Evolutionary conservation across 345 rosid genomes (phyloP).

Genomic region (Dovyalis caffra): DNA sequence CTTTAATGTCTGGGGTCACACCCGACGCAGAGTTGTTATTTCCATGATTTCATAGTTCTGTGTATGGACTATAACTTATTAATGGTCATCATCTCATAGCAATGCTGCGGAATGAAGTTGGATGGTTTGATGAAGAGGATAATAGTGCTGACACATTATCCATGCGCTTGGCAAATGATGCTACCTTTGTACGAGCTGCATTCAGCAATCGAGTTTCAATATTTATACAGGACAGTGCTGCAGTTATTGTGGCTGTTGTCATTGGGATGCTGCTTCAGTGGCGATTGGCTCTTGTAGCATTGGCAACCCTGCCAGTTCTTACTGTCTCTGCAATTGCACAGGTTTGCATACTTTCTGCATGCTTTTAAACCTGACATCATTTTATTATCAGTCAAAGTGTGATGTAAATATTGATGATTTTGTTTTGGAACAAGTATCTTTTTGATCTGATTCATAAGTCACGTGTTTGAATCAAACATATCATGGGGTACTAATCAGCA

Average conservation of each 20-base stretch:
- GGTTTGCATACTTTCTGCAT: slow-evolving; percentile 49
- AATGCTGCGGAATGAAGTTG: slow-evolving; percentile 97
- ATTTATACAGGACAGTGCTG: slow-evolving; percentile 94
- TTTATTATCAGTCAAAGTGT: not conserved
- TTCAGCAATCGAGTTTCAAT: slow-evolving; percentile 98
- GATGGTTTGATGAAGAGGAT: slow-evolving; percentile 99
- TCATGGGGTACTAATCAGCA: not conserved
- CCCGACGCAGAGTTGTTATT: not conserved
- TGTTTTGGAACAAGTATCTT: not conserved
- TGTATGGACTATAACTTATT: slow-evolving; percentile 19
- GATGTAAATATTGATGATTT: not conserved
- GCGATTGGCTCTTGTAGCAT: slow-evolving; percentile 93
- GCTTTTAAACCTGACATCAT: not conserved
- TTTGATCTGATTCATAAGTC: not conserved
- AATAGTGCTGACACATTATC: slow-evolving; percentile 94
- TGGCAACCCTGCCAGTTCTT: slow-evolving; percentile 89
- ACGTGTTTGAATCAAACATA: not conserved
- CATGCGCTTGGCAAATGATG: slow-evolving; percentile 99
- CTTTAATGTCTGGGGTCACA: not conserved
- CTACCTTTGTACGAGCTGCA: slow-evolving; percentile 97
- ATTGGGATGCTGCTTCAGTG: slow-evolving; percentile 89
- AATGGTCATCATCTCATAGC: slow-evolving; percentile 53
- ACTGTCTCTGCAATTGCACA: slow-evolving; percentile 90
- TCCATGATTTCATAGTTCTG: not conserved
- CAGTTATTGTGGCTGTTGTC: slow-evolving; percentile 81